Conservation (phyloP, 768 basidiomycete species). For the Mycena metata region DNA sequence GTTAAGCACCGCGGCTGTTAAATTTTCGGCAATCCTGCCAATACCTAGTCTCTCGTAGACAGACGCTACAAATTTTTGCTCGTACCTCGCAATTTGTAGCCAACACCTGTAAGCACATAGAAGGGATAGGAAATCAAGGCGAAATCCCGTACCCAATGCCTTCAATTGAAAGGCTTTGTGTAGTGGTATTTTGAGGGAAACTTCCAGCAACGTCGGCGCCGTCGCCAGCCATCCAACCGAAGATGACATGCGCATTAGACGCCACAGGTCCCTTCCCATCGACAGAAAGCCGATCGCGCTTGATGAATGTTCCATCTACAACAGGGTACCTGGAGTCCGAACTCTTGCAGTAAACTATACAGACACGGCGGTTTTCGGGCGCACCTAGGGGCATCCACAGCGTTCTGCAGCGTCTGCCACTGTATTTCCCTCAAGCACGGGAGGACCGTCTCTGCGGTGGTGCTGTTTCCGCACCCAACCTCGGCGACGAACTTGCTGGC, state of each 20-base stretch:
- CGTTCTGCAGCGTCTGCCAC: conserved; percentile 53
- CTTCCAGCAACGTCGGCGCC: conserved; percentile 61
- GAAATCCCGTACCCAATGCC: conserved; percentile 38
- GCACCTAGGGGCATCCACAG: conserved; percentile 47
- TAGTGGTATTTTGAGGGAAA: conserved; percentile 42
- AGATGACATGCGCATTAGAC: conserved; percentile 58
- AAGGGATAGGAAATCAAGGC: too few species aligned
- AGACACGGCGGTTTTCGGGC: too few species aligned
- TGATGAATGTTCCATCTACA: conserved; percentile 63
- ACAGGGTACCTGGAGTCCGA: conserved; percentile 54
- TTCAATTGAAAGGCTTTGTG: conserved; percentile 34
- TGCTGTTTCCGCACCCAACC: conserved; percentile 54
- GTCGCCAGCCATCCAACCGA: conserved; percentile 66
- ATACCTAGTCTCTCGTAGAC: too few species aligned
- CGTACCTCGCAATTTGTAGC: too few species aligned
- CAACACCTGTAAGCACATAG: too few species aligned
- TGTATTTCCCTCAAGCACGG: conserved; percentile 54
- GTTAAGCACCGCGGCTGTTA: conserved; percentile 39
- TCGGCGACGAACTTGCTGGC: conserved; percentile 52
- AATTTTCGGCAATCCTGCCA: conserved; percentile 35
- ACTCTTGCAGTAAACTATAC: too few species aligned
- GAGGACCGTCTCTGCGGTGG: conserved; percentile 45
- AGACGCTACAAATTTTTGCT: too few species aligned
- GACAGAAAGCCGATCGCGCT: conserved; percentile 53
- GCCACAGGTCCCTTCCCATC: conserved; percentile 56